Evolutionary conservation across 805 yeast genomes (phyloP).

Genomic region (Teunomyces atbi): DNA sequence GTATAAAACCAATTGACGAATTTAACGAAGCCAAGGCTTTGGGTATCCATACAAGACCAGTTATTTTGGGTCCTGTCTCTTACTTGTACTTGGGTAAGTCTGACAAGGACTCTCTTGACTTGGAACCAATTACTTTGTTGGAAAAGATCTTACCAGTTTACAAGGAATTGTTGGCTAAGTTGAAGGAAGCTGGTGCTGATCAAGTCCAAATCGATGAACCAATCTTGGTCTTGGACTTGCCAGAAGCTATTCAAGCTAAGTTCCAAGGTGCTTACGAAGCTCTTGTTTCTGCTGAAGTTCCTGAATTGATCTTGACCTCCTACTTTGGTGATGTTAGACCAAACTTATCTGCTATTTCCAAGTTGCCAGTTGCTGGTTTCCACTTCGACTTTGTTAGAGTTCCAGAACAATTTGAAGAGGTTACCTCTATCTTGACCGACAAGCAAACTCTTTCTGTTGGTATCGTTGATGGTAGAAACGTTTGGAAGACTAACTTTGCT

Average conservation of each 20-base stretch:
- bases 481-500: constrained; percentile 96
- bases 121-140: constrained; percentile 88
- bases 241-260: constrained; percentile 78
- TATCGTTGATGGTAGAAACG: constrained; percentile 98
- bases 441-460: constrained; percentile 90
- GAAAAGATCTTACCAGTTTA: constrained; percentile 91
- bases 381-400: constrained; percentile 96
- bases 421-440: constrained; percentile 60
- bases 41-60: constrained; percentile 98
- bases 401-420: constrained; percentile 93
- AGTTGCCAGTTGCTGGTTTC: constrained; percentile 90
- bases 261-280: constrained; percentile 83
- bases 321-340: constrained; percentile 99
- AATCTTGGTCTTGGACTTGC: constrained; percentile 88
- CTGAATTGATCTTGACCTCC: constrained; percentile 80
- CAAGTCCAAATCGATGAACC: constrained; percentile 98
- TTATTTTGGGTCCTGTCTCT: constrained; percentile 93
- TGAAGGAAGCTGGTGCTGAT: constrained; percentile 92
- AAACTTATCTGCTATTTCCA: constrained; percentile 85
- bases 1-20: constrained; percentile 96
- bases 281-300: constrained; percentile 60
- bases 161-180: constrained; percentile 81
- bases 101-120: constrained; percentile 94
- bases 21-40: constrained; percentile 95
- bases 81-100: constrained; percentile 95